Conservation (phyloP, 139 green algal genomes). For the Gonium pectorale region DNA sequence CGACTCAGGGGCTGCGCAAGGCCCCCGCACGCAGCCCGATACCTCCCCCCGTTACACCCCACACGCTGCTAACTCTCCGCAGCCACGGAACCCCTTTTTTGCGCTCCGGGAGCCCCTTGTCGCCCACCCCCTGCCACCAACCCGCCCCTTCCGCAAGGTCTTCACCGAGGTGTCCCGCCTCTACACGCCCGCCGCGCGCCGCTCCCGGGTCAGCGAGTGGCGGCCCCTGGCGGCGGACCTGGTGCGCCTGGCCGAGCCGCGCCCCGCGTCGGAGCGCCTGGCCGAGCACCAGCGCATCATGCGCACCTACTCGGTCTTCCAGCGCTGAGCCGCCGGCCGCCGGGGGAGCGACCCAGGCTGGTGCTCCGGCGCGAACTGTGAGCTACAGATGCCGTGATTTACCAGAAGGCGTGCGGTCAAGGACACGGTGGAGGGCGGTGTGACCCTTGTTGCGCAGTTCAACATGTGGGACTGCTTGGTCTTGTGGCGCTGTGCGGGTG, state of each 20-base stretch:
- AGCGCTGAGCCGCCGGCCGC: no score
- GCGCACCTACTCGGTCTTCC: slow-evolving; percentile 74
- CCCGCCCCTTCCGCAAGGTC: slow-evolving; percentile 32
- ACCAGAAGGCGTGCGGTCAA: no score
- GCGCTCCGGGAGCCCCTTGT: not conserved
- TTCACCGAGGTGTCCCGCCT: slow-evolving; percentile 62
- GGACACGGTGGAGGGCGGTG: no score
- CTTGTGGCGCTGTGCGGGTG: no score
- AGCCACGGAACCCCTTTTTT: not conserved
- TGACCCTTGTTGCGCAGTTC: no score
- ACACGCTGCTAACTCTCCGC: not conserved
- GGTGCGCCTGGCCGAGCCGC: slow-evolving; percentile 42
- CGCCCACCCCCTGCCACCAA: not conserved
- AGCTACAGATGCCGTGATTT: no score
- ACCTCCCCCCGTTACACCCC: not conserved
- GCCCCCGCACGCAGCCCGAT: not conserved
- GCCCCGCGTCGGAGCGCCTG: slow-evolving; percentile 18
- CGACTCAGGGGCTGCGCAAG: not conserved
- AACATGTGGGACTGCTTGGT: no score
- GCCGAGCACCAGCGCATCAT: slow-evolving; percentile 68
- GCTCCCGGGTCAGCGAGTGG: slow-evolving; percentile 63
- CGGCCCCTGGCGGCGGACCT: slow-evolving; percentile 47
- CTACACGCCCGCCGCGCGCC: slow-evolving; percentile 62
- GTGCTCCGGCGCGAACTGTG: no score
- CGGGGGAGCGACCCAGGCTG: no score